Evolutionary conservation across 768 basidiomycete species (phyloP), one percentile per base, ranked within the genome.

Genomic region (Tricholoma matsutake): DNA sequence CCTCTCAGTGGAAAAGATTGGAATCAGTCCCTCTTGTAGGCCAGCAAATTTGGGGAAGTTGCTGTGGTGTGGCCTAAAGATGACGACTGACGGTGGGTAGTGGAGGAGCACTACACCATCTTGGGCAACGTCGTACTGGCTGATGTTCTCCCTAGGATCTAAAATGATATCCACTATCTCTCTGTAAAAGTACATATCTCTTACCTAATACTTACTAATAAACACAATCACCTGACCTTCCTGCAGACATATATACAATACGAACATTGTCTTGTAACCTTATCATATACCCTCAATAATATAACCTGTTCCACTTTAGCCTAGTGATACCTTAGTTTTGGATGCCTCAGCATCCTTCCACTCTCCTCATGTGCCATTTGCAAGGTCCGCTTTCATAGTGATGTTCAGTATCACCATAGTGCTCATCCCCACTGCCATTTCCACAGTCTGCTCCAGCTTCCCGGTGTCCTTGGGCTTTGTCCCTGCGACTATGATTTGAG

Each of bases 321-420:
- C n/a, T n/a, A n/a, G n/a, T n/a, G n/a, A n/a, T n/a, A n/a, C n/a
- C n/a, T n/a, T n/a, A n/a, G n/a, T n/a, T n/a, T n/a, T n/a, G n/a
- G n/a, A n/a, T n/a, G n/a, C n/a, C n/a, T n/a, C n/a, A n/a, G n/a
- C n/a, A n/a, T n/a, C n/a, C n/a, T n/a, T n/a, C n/a, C n/a, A n/a
- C n/a, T n/a, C n/a, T 0, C 79, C 79, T 20, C 74, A 37, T 0
- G 76, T 71, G 0, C 80, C 77, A 52, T 81, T 82, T 0, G 78
- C 75, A 1, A 80, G 54, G 53, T 79, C 74, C 0, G 66, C 64
- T 22, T 79, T 75, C 2, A 77, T 77, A 2, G 71, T 68, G 0
- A 79, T 61, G 43, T 80, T 81, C 0, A 64, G 16, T 1, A 68
- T 62, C 0, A 78, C 71, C 76, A 81, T 78, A 0, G 70, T 75